These are phyloP conservation scores for Hypoxylon sp. DNA, from an alignment of 2,329 filamentous ascomycete genomes.

Conservation along the genomic window DNA sequence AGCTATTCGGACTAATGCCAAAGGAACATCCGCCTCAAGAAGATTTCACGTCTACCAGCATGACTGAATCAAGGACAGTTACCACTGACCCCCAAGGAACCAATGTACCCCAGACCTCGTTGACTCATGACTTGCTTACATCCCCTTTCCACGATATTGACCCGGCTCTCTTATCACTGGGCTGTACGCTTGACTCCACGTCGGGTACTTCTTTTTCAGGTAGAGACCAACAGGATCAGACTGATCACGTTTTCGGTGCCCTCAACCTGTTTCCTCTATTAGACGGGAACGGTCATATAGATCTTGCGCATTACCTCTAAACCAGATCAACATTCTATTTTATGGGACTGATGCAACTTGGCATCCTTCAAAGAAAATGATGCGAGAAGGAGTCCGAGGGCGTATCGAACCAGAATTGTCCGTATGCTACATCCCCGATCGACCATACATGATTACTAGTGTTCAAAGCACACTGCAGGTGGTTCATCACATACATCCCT, in stretches of 20 bases:
- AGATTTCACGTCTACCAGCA: slow-evolving; percentile 2
- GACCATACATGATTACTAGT: no score
- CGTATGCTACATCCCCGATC: no score
- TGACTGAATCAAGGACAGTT: background rate
- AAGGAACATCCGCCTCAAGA: slow-evolving; percentile 39
- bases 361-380: no score
- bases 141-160: slow-evolving; percentile 45
- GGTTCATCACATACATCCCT: no score
- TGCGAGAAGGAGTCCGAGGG: no score
- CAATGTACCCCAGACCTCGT: slow-evolving; percentile 10
- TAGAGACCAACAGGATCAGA: slow-evolving; percentile 57
- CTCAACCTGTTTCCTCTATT: slow-evolving; percentile 67
- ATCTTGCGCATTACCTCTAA: slow-evolving; percentile 58
- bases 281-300: slow-evolving; percentile 67
- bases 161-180: slow-evolving; percentile 48
- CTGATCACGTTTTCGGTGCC: slow-evolving; percentile 60
- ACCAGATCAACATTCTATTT: background rate
- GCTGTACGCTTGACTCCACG: slow-evolving; percentile 33
- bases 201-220: slow-evolving; percentile 54
- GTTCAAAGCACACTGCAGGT: no score
- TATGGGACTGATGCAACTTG: background rate
- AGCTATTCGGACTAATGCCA: slow-evolving; percentile 66
- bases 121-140: slow-evolving; percentile 13
- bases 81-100: slow-evolving; percentile 1
- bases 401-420: no score